Conservation (phyloP, 306 rosid species). For the Vigna mungo region DNA sequence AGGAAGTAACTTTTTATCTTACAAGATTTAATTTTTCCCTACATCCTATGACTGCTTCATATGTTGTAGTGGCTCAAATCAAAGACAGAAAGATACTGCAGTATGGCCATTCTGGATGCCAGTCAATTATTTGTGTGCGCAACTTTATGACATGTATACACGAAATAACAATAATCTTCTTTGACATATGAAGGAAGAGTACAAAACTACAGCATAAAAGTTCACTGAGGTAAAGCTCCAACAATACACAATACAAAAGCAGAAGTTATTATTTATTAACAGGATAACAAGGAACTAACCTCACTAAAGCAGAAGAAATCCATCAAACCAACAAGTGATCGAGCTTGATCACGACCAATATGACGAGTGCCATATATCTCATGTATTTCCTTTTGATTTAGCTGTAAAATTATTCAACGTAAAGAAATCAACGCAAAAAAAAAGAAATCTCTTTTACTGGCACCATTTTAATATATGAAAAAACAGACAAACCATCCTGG, state of each 20-base stretch:
- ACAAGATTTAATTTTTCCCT: neutral
- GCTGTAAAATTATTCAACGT: conserved; percentile 55
- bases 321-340: conserved; percentile 88
- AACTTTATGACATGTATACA: conserved; percentile 22
- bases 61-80: neutral
- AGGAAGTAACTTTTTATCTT: neutral
- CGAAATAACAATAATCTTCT: conserved; percentile 32
- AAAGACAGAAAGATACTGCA: conserved; percentile 18
- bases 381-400: conserved; percentile 63
- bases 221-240: conserved; percentile 20
- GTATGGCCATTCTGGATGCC: conserved; percentile 2
- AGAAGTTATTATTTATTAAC: conserved; percentile 19
- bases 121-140: conserved; percentile 14
- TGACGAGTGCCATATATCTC: conserved; percentile 82
- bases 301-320: conserved; percentile 98
- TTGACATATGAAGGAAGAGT: conserved; percentile 10
- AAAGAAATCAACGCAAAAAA: conserved; percentile 21
- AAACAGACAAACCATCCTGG: conserved; percentile 27
- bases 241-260: conserved; percentile 15
- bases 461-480: neutral
- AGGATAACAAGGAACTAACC: conserved; percentile 57
- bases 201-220: conserved; percentile 22
- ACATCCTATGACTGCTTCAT: too few relatives aligned
- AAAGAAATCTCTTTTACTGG: neutral
- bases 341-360: conserved; percentile 95